Evolutionary conservation across 2,329 filamentous ascomycete species (phyloP).

Genomic region (Penicillium sp.): DNA sequence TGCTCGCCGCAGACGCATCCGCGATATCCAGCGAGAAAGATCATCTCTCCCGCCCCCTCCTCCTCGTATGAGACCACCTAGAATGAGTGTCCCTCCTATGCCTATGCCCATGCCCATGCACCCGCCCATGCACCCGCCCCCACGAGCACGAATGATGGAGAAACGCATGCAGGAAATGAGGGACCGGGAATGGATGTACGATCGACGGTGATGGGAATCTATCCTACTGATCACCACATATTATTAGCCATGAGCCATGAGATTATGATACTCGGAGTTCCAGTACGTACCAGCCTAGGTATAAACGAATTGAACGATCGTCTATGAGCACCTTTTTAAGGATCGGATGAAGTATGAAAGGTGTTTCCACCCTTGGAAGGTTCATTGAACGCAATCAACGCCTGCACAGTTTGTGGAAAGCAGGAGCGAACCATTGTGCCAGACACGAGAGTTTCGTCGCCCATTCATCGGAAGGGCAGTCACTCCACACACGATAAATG

Average conservation of each 20-base stretch:
- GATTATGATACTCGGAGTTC: background rate
- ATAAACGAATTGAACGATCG: too few species aligned
- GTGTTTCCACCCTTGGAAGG: background rate
- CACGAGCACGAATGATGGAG: conserved; percentile 19
- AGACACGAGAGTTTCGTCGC: too few species aligned
- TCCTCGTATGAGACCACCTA: conserved; percentile 4
- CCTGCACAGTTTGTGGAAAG: too few species aligned
- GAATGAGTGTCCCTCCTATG: conserved; percentile 1
- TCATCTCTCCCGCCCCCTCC: conserved; percentile 14
- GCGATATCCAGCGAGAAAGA: conserved; percentile 57
- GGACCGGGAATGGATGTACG: conserved; percentile 29
- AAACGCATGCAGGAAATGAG: conserved; percentile 26
- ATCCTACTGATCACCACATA: background rate
- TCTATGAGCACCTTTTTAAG: background rate
- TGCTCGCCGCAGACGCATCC: conserved; percentile 59
- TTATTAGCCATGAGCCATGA: background rate
- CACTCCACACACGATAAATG: too few species aligned
- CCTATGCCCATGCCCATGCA: background rate
- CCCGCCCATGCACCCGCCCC: conserved; percentile 21
- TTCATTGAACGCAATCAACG: background rate
- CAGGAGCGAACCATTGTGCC: too few species aligned
- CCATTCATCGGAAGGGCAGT: too few species aligned
- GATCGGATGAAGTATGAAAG: too few species aligned
- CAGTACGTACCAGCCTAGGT: background rate
- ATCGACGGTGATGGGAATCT: conserved; percentile 16